Evolutionary conservation across 2,329 filamentous ascomycete species (phyloP), one percentile per base, ranked within the genome.

Genomic region (Penicillium sclerotigenum): DNA sequence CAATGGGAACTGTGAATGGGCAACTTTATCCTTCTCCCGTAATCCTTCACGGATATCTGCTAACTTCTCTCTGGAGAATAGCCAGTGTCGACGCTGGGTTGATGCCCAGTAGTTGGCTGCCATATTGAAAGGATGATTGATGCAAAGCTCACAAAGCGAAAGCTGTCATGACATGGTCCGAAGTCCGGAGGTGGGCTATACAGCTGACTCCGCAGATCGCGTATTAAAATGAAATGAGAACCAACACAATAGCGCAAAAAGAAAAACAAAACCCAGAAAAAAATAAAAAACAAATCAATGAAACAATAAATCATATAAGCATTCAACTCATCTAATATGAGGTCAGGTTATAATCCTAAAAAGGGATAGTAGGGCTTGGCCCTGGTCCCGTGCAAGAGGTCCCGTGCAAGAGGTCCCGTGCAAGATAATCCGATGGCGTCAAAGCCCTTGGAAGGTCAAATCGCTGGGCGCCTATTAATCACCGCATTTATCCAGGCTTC

Each of bases 31-130:
- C 57, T 87, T 85, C 59, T 91, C 87, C 67, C 90, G 88, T 42
- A 96, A 84, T 67, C 85, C 85, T 70, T 87, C 84, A 54, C 93
- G 87, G 72, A 89, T 84, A 50, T 87, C 81, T 14, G 85, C 83
- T 51, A 99, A 82, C 71, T 92, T 86, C 59, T 91, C 86, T 68
- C 90, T 88, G 45, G 90, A 87, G 75, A 96, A 96, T 54, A 90
- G 88, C 94, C 94, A 99, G 78, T 89, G 85, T 65, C 86, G 88
- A 65, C 88, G 85, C 77, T 99, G 94, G 26, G 91, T 94, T 53
- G 94, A 97, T 62, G 91, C 88, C 92, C 92, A 99, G 78, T 93
- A 99, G 76, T 93, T 97, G 71, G 92, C 90, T 33, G 93, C 90
- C 93, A 97, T 97, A 29, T 28, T 50, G 46, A 43, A 47, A 26